These are phyloP conservation scores for Lachnellula arida DNA, from an alignment of 2,329 filamentous ascomycete genomes.

Conservation along the genomic window DNA sequence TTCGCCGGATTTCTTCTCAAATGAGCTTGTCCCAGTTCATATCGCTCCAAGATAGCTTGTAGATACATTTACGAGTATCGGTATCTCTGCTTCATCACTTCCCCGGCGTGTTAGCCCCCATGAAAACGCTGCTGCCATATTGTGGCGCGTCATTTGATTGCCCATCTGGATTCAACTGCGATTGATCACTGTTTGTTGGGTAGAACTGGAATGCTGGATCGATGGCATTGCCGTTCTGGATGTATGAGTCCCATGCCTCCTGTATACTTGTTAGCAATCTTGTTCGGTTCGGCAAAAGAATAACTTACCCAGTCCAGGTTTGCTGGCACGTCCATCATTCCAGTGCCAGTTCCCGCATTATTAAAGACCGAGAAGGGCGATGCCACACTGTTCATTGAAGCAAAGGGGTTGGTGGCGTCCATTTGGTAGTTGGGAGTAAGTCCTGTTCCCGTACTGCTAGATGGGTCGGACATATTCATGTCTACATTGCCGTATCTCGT, in stretches of 20 bases:
- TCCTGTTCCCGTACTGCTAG: conserved; percentile 37
- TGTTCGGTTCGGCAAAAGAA: background rate
- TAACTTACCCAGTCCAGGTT: conserved; percentile 59
- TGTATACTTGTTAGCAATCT: conserved; percentile 34
- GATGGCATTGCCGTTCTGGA: conserved; percentile 48
- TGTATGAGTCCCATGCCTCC: conserved; percentile 66
- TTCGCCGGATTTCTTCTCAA: background rate
- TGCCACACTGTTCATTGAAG: conserved; percentile 18
- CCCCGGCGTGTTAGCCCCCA: conserved; percentile 33
- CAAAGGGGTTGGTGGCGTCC: conserved; percentile 25
- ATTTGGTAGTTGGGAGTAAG: conserved; percentile 37
- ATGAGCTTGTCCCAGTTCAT: background rate
- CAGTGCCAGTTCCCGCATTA: conserved; percentile 37
- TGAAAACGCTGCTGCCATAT: conserved; percentile 30
- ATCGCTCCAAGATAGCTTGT: background rate
- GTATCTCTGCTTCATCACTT: conserved; percentile 14
- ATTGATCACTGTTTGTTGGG: conserved; percentile 20
- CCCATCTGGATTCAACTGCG: conserved; percentile 14
- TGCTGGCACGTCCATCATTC: conserved; percentile 49
- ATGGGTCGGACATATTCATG: conserved; percentile 27
- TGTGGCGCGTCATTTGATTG: conserved; percentile 12
- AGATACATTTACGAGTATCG: too few relatives aligned
- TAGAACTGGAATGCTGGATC: conserved; percentile 32
- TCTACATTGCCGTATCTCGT: conserved; percentile 27
- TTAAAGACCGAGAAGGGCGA: conserved; percentile 50